Conservation (phyloP, 83 land plant genomes). For the Picea abies region DNA sequence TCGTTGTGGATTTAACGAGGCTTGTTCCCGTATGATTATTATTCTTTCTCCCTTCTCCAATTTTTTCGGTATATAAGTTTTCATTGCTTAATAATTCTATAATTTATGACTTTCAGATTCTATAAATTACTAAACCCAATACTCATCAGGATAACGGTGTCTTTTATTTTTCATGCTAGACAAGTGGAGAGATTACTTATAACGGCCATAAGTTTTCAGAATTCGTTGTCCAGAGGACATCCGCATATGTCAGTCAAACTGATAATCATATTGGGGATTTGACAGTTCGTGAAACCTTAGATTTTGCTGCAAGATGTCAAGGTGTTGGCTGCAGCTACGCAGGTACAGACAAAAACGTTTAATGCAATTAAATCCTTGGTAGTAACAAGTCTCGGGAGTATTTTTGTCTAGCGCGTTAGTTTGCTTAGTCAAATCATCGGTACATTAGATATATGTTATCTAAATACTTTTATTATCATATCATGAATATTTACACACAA, state of each 20-base stretch:
- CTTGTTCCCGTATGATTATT: neutral
- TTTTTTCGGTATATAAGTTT: too few relatives aligned
- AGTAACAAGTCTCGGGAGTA: neutral
- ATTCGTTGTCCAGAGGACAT: constrained; percentile 65
- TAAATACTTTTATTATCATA: neutral
- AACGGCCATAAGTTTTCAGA: constrained; percentile 67
- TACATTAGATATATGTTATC: neutral
- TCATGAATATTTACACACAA: too few relatives aligned
- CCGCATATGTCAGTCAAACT: constrained; percentile 79
- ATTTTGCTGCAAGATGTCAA: constrained; percentile 86
- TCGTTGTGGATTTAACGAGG: neutral
- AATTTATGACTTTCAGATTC: too few relatives aligned
- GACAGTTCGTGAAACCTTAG: constrained; percentile 86
- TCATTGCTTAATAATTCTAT: too few relatives aligned
- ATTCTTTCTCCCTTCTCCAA: neutral
- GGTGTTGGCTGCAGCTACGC: constrained; percentile 68
- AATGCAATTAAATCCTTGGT: neutral
- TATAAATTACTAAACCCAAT: too few relatives aligned
- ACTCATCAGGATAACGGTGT: neutral
- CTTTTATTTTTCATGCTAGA: neutral
- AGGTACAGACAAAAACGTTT: constrained; percentile 21
- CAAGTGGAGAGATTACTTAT: constrained; percentile 59
- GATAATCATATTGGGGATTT: constrained; percentile 85
- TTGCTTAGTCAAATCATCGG: neutral
- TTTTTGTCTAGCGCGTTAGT: neutral